Base-by-base conservation (phyloP, 2,329 filamentous ascomycete species). In the Aulographum hederae region DNA sequence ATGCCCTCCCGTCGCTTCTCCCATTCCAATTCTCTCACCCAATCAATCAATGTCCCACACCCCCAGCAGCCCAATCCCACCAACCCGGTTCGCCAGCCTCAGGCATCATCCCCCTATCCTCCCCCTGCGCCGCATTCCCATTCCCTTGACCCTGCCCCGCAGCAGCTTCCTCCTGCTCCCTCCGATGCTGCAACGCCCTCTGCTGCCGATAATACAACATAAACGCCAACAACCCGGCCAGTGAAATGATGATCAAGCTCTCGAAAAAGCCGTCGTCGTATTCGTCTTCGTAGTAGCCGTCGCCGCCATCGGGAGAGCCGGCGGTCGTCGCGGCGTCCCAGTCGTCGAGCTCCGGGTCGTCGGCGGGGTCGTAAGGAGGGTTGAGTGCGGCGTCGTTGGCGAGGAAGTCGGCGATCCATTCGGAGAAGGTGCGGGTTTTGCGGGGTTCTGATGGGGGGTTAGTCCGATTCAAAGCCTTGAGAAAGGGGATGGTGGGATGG, bases 191-290 rank as follows among this genome's bases (percentile, higher is more conserved):
- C n/a, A 35, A 41, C 23, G 39, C 30, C 35, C 49, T 46, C 32
- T 48, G 44, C 32, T 57, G 51, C 35, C 44, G 64, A 50, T 89
- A 86, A 53, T 84, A 92, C 12, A 95, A 65, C 19, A 95, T 59
- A 32, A 79, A 69, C 0, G 78, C 71, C 33, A 95, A 61, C 1
- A 73, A 71, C 11, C 73, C 72, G 1, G 79, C 75, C 11, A 95
- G 58, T 2, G 69, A 75, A 11, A 94, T 61, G 38, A 98, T 91
- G 28, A 92, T 60, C 16, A 94, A 54, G 27, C 78, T 86, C 53
- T 95, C 89, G 8, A 94, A 41, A 12, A 93, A 58, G 10, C 81
- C 79, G 29, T 84, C 81, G 31, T 86, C 78, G 18, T 78, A 63
- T 2, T 70, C 63, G 4, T 69, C 60, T 15, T 65, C 64, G 13